Base-by-base conservation (phyloP, 208 protist species). In the Trypanosoma cruzi region DNA sequence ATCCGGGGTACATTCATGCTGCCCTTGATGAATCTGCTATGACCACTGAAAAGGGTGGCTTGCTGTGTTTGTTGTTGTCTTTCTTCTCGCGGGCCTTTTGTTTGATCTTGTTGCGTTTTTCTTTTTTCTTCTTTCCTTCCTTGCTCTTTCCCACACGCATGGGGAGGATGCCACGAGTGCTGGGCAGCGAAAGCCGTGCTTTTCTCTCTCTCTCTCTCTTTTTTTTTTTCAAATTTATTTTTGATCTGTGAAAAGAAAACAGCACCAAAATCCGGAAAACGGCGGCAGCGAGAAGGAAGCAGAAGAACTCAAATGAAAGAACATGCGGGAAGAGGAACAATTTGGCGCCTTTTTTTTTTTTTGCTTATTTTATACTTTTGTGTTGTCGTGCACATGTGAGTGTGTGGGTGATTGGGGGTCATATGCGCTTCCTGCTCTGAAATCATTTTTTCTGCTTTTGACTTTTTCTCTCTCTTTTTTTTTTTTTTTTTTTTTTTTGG, bases 21-120 rank as follows among this genome's bases (percentile, higher is more conserved):
- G 2, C 80, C 84, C 32, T 59, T 90, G 54, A 48, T 90, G 61
- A 88, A 88, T 59, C 60, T 85, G 8, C n/a, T 90, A 4, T 95
- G 59, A 82, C 18, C 5, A 36, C 29, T 22, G 61, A 7, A 34
- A 65, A 63, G 10, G 49, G 28, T 4, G 32, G 20, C 24, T 34
- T 53, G 20, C 44, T 1, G 11, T 58, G 10, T 22, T 44, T 34
- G n/a, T 61, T 52, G 24, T 61, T 52, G 32, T 8, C 20, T 66
- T 55, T 77, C 62, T 46, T 63, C 63, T 79, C 68, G 44, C 29
- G 42, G 28, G 37, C 48, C 26, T 63, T 67, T 70, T 7, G 50
- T 64, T 28, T 64, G 52, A 31, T 22, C 48, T 26, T 57, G 52
- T 6, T 67, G 20, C 54, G 48, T 49, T 72, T 66, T 36, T 68